Conservation (phyloP, 2,329 filamentous ascomycete genomes). For the Trichoderma koningiopsis region DNA sequence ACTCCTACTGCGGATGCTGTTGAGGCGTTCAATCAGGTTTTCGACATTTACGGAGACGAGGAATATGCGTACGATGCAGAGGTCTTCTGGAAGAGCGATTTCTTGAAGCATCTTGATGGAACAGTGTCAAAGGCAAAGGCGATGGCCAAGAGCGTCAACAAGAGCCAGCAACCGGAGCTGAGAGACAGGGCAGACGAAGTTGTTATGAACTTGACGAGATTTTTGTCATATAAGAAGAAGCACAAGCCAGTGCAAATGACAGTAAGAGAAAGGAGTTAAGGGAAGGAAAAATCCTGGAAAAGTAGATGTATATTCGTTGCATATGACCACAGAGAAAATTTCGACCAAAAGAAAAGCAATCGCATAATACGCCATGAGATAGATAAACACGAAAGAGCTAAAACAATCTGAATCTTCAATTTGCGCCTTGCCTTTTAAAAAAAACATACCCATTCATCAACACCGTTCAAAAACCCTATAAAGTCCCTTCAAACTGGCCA, state of each 20-base stretch:
- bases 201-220: constrained; percentile 61
- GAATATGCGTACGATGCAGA: constrained; percentile 58
- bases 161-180: constrained; percentile 58
- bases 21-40: constrained; percentile 67
- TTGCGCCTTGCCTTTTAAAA: background rate
- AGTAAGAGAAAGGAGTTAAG: background rate
- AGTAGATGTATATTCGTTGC: background rate
- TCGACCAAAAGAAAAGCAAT: background rate
- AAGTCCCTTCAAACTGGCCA: constrained; percentile 87
- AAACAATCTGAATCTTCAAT: background rate
- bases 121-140: constrained; percentile 55
- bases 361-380: background rate
- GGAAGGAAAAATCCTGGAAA: background rate
- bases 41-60: constrained; percentile 68
- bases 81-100: constrained; percentile 65
- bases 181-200: constrained; percentile 62
- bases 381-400: background rate
- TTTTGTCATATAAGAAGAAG: constrained; percentile 67
- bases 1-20: constrained; percentile 60
- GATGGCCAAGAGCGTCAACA: constrained; percentile 63
- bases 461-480: constrained; percentile 96
- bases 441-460: constrained; percentile 45
- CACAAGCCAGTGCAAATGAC: constrained; percentile 42
- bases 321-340: background rate
- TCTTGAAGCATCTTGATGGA: constrained; percentile 61